Evolutionary conservation across 345 rosid species (phyloP).

Genomic region (Capsella bursapastoris): DNA sequence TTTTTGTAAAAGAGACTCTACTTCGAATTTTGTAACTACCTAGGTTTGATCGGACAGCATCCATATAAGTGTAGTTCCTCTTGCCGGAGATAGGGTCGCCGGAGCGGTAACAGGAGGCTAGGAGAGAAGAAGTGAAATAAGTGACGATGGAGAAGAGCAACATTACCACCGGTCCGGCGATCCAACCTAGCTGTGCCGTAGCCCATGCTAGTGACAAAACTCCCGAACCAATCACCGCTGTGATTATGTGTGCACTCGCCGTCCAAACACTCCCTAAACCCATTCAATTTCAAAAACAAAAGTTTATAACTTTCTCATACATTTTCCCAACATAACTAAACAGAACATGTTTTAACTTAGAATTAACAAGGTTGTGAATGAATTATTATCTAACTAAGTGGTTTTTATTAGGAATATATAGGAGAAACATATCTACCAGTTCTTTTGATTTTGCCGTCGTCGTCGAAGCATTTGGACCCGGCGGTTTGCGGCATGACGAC

Average conservation of each 20-base stretch:
- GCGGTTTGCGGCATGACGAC: constrained; percentile 46
- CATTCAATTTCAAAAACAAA: neutral
- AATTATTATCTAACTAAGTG: neutral
- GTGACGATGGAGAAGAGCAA: constrained; percentile 52
- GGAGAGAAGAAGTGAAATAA: constrained; percentile 50
- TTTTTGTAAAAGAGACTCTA: no score
- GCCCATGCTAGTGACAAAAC: constrained; percentile 68
- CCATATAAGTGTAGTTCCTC: constrained; percentile 53
- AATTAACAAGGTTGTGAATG: neutral
- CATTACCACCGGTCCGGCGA: constrained; percentile 55
- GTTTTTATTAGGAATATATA: neutral
- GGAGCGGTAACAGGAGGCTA: constrained; percentile 50
- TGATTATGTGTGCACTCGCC: constrained; percentile 63
- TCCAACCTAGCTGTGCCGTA: constrained; percentile 64
- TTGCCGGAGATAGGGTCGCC: constrained; percentile 52
- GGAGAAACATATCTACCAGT: constrained; percentile 52
- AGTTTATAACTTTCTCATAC: neutral
- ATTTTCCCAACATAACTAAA: neutral
- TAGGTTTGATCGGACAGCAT: constrained; percentile 51
- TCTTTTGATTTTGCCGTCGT: constrained; percentile 74
- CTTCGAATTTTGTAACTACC: constrained; percentile 29
- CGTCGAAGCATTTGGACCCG: constrained; percentile 70
- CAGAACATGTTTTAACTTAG: neutral
- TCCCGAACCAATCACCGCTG: constrained; percentile 69
- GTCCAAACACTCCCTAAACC: constrained; percentile 46